These are phyloP conservation scores for Asterochloris sp. DNA, from an alignment of 139 green algal species.

Conservation along the genomic window DNA sequence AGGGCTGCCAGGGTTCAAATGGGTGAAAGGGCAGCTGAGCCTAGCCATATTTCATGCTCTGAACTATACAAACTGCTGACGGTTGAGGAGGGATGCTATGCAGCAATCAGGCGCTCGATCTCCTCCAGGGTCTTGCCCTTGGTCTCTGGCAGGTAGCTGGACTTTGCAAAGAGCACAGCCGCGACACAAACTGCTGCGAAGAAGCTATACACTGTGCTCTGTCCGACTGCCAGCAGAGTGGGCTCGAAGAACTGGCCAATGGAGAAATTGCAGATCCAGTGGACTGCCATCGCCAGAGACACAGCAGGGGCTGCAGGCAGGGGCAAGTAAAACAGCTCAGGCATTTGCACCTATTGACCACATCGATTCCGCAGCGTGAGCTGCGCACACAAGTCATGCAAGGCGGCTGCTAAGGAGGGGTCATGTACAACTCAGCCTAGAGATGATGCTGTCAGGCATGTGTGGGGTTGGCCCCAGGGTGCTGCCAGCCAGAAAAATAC, in stretches of 20 bases:
- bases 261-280: conserved; percentile 85
- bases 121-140: conserved; percentile 78
- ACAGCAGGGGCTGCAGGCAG: conserved; percentile 44
- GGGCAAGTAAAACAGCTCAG: not conserved
- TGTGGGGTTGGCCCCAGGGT: not conserved
- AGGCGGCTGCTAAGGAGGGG: too few relatives aligned
- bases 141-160: conserved; percentile 64
- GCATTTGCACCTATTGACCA: not conserved
- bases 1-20: too few relatives aligned
- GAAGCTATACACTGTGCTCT: conserved; percentile 60
- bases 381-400: not conserved
- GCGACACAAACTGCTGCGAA: conserved; percentile 70
- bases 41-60: too few relatives aligned
- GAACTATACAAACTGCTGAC: too few relatives aligned
- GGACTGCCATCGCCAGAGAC: conserved; percentile 53
- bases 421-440: too few relatives aligned
- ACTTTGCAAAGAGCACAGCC: conserved; percentile 18
- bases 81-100: too few relatives aligned
- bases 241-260: conserved; percentile 82
- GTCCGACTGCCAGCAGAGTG: conserved; percentile 51
- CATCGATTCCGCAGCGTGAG: not conserved
- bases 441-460: not conserved
- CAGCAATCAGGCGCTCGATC: conserved; percentile 63
- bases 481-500: not conserved
- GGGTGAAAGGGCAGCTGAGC: too few relatives aligned